Conservation (phyloP, 1,284 basidiomycete genomes). For the Heterobasidion occidentale region DNA sequence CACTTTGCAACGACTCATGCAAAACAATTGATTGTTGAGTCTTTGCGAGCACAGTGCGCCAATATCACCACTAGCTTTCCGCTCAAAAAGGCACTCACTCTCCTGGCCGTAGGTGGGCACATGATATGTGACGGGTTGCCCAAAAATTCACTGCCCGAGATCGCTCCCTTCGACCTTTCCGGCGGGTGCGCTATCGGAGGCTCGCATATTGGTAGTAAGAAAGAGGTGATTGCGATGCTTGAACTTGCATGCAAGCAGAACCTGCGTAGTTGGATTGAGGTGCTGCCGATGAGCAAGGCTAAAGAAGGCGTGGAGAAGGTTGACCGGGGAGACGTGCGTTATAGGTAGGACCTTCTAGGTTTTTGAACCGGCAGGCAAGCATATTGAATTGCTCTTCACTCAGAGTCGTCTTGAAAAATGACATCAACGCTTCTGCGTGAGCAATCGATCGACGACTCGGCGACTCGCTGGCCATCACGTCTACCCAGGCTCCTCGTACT, state of each 20-base stretch:
- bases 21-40: too few relatives aligned
- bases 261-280: constrained; percentile 21
- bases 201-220: constrained; percentile 54
- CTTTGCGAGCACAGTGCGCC: neutral
- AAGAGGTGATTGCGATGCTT: constrained; percentile 54
- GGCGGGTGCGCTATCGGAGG: constrained; percentile 32
- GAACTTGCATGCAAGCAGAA: constrained; percentile 48
- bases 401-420: neutral
- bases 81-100: neutral
- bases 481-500: neutral
- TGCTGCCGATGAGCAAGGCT: neutral
- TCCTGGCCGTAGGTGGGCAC: neutral
- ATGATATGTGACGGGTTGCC: neutral
- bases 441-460: neutral
- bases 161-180: constrained; percentile 24
- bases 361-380: neutral
- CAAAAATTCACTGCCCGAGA: neutral
- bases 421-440: neutral
- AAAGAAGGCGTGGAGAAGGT: neutral
- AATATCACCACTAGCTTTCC: neutral
- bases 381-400: neutral
- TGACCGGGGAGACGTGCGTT: neutral
- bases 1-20: too few relatives aligned
- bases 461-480: neutral
- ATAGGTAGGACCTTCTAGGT: neutral